phyloP scores from a whole-genome alignment of 371 early-diverging fungal species.

The Mucor lusitanicus region DNA sequence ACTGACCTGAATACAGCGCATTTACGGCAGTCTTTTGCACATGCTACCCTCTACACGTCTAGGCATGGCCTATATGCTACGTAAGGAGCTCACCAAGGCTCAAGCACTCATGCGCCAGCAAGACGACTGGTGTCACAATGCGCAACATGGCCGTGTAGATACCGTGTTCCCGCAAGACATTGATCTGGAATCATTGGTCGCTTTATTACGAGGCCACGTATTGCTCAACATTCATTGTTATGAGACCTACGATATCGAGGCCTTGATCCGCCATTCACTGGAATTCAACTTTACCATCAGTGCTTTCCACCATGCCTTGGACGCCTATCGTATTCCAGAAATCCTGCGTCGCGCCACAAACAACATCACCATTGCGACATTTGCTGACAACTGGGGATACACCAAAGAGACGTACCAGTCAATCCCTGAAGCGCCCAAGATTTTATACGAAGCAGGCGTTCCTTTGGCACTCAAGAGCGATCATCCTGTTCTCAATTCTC shows the following conservation, averaged over 20 bases:
- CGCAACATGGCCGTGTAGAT: constrained; percentile 35
- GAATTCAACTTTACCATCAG: constrained; percentile 78
- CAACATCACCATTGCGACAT: constrained; percentile 70
- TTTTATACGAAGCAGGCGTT: constrained; percentile 67
- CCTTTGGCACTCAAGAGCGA: constrained; percentile 75
- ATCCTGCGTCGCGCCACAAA: constrained; percentile 63
- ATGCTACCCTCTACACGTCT: constrained; percentile 48
- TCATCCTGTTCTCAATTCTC: constrained; percentile 75
- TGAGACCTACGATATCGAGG: constrained; percentile 71
- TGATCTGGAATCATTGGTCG: constrained; percentile 62
- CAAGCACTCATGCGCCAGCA: constrained; percentile 53
- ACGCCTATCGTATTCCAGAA: constrained; percentile 78
- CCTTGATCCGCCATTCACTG: constrained; percentile 71
- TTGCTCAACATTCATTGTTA: constrained; percentile 77
- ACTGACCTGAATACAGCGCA: constrained; percentile 3
- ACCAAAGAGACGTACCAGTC: constrained; percentile 77
- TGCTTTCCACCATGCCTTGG: constrained; percentile 83
- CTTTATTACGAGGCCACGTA: constrained; percentile 74
- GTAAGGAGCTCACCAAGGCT: constrained; percentile 65
- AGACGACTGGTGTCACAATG: constrained; percentile 80
- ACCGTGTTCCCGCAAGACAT: constrained; percentile 68
- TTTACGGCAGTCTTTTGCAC: constrained; percentile 32
- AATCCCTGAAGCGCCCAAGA: constrained; percentile 60
- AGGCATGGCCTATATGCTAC: constrained; percentile 73
- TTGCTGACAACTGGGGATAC: constrained; percentile 75